Evolutionary conservation across 75 land plant genomes (phyloP), one percentile per base, ranked within the genome.

Genomic region (Cupressus sempervirens): DNA sequence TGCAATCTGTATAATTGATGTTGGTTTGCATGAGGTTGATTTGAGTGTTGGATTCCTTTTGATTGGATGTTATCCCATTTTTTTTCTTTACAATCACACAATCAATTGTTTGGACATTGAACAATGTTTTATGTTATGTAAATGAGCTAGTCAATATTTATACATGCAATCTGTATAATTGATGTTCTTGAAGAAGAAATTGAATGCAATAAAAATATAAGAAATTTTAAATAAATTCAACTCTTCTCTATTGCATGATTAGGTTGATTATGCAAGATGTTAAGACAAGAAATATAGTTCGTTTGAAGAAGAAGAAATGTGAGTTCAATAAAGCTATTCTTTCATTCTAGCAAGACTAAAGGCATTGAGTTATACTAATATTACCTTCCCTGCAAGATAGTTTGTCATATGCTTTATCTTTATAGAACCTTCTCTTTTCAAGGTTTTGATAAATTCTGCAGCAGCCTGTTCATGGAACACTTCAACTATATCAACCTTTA

Each of bases 351-450:
- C 23, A 76, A 76, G 6, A 23, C 23, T 76, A 35, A 0, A 4
- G n/a, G 9, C 7, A n/a, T 20, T 4, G 7, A 76, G 46, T 38
- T 38, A 7, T 4, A 36, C 45, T 45, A 38, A 6, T 3, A 38
- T 20, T 76, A 76, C 80, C 80, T 76, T 76, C 9, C 80, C 80
- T 76, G 41, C 80, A 76, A 76, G 80, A 38, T 76, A 76, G 80
- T 76, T 46, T 41, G 80, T 46, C 80, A 76, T 76, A 35, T 46
- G 80, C 45, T 76, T 76, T 38, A 76, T 40, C 80, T 76, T 76
- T n/a, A 76, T 46, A 76, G 80, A 76, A 40, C 80, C 18, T 76
- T 76, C 80, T 76, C 43, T 76, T 76, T 76, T 76, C 80, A 76
- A 18, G 26, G 26, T 76, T 76, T 40, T 76, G 80, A 76, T 76